These are phyloP conservation scores for Cystobasidium ongulense DNA, from an alignment of 768 basidiomycete genomes.

Conservation along the genomic window DNA sequence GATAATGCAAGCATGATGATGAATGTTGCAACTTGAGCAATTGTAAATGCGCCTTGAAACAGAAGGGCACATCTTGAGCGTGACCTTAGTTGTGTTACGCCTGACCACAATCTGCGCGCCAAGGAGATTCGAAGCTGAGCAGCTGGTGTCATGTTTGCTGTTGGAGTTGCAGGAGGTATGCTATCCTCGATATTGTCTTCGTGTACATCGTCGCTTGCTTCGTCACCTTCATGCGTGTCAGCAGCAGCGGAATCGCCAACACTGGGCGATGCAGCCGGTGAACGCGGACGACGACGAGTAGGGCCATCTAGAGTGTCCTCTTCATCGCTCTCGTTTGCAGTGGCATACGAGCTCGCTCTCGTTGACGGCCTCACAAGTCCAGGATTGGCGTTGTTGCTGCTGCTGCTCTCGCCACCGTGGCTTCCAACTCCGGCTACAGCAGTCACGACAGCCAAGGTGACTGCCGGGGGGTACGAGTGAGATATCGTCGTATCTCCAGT, in stretches of 20 bases:
- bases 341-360: constrained; percentile 2
- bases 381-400: neutral
- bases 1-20: constrained; percentile 32
- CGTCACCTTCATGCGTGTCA: neutral
- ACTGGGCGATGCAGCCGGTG: neutral
- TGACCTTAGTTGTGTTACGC: constrained; percentile 7
- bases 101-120: neutral
- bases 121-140: constrained; percentile 15
- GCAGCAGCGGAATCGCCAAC: neutral
- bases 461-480: neutral
- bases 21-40: constrained; percentile 36
- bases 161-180: neutral
- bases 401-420: neutral
- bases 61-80: constrained; percentile 6
- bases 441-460: neutral
- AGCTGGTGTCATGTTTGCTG: constrained; percentile 16
- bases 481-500: neutral
- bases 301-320: neutral
- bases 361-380: neutral
- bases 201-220: neutral
- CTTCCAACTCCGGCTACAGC: neutral
- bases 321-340: neutral
- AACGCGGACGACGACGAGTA: neutral
- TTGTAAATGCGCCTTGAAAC: constrained; percentile 4
- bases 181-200: neutral